Conservation (phyloP, 352 stramenopile genomes). For the Halophytophthora batemanensis region DNA sequence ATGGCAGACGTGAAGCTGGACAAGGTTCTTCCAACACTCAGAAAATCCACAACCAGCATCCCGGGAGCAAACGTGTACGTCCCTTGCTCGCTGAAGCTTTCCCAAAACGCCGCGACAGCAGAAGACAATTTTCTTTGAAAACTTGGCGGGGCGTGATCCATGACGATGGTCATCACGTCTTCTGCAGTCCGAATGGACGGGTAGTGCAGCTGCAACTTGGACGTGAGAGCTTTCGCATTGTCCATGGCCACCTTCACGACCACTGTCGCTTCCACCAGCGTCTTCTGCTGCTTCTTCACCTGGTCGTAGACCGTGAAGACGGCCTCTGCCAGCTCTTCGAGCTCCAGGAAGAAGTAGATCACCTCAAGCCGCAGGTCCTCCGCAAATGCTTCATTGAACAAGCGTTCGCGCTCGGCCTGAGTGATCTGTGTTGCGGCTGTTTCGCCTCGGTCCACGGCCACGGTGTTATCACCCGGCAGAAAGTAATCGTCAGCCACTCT, state of each 20-base stretch:
- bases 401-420: slow-evolving; percentile 1
- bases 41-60: slow-evolving; percentile 19
- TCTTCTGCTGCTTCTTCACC: slow-evolving; percentile 31
- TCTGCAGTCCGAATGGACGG: slow-evolving; percentile 14
- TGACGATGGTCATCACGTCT: slow-evolving; percentile 19
- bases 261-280: slow-evolving; percentile 32
- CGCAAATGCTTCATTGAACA: slow-evolving; percentile 23
- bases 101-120: slow-evolving; percentile 4
- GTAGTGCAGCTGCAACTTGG: slow-evolving; percentile 19
- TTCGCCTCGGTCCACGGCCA: neutral
- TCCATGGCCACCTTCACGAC: slow-evolving; percentile 30
- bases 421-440: neutral
- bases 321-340: slow-evolving; percentile 19
- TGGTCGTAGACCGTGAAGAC: slow-evolving; percentile 25
- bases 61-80: slow-evolving; percentile 19
- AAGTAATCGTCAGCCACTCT: slow-evolving; percentile 19
- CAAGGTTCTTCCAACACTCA: slow-evolving; percentile 13
- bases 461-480: neutral
- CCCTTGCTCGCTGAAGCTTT: slow-evolving; percentile 5
- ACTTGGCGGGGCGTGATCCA: neutral
- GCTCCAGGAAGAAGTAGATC: slow-evolving; percentile 28
- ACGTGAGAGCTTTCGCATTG: slow-evolving; percentile 10
- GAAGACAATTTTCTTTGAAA: neutral
- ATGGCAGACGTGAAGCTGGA: slow-evolving; percentile 20
- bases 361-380: slow-evolving; percentile 25